A percentile compares a stretch with the other conserved stretches of the same genome.
Conservation (phyloP, 208 protist species). For the Kentomonas sorsogonicus region DNA sequence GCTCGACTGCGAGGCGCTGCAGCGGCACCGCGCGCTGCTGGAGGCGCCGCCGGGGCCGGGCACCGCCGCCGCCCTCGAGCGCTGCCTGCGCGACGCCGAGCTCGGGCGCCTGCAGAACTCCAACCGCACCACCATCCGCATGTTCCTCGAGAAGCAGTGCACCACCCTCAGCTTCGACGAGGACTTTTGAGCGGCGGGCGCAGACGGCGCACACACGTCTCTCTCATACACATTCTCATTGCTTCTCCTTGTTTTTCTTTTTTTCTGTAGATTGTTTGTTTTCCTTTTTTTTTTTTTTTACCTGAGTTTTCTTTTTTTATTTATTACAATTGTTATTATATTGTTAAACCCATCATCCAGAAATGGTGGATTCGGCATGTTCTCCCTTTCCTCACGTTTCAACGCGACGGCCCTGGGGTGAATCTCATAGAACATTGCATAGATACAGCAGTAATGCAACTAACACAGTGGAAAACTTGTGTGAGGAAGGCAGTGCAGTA, state of each 20-base stretch:
- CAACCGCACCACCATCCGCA: slow-evolving; percentile 33
- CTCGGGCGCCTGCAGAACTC: slow-evolving; percentile 74
- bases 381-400: no score
- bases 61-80: slow-evolving; percentile 22
- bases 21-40: slow-evolving; percentile 3
- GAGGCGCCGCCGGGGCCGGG: no score
- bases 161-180: slow-evolving; percentile 61
- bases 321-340: slow-evolving; percentile 13
- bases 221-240: slow-evolving; percentile 9
- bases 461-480: no score
- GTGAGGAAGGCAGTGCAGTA: no score
- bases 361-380: not conserved
- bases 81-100: slow-evolving; percentile 34
- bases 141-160: slow-evolving; percentile 33
- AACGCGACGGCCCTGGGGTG: no score
- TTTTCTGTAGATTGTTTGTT: slow-evolving; percentile 7
- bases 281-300: slow-evolving; percentile 4
- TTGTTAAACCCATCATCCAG: not conserved
- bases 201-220: slow-evolving; percentile 14
- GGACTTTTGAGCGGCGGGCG: slow-evolving; percentile 65
- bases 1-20: slow-evolving; percentile 59
- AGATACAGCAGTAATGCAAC: no score
- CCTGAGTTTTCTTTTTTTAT: slow-evolving; percentile 1
- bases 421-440: no score
- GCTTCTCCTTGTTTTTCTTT: slow-evolving; percentile 12